A percentile compares a stretch with the other conserved stretches of the same genome.
These are phyloP conservation scores for Pseudozyma tsukubaensis DNA, from an alignment of 1,284 basidiomycete species.

Conservation along the genomic window DNA sequence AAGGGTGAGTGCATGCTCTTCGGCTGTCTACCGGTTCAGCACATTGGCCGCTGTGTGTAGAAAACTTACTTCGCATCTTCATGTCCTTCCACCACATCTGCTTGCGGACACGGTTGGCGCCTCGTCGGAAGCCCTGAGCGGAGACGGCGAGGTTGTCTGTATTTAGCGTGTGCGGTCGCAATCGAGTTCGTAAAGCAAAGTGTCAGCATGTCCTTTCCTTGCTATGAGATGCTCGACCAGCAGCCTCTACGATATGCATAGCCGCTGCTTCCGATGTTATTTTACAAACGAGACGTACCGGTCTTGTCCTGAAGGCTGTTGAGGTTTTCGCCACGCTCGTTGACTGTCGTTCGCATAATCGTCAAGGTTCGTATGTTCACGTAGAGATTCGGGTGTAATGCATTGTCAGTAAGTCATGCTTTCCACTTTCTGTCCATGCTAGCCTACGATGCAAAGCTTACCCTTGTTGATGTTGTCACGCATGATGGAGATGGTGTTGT, in stretches of 20 bases:
- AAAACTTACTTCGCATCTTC: slow-evolving; percentile 56
- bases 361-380: neutral
- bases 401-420: neutral
- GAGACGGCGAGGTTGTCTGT: slow-evolving; percentile 95
- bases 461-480: slow-evolving; percentile 83
- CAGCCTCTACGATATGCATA: neutral
- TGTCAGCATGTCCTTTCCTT: slow-evolving; percentile 1
- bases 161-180: neutral
- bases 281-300: slow-evolving; percentile 74
- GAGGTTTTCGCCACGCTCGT: slow-evolving; percentile 92
- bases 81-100: slow-evolving; percentile 75
- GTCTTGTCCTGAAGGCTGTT: slow-evolving; percentile 98
- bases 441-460: slow-evolving; percentile 7
- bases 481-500: slow-evolving; percentile 80
- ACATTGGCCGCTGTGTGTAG: neutral
- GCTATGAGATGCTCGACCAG: neutral
- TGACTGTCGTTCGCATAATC: slow-evolving; percentile 73
- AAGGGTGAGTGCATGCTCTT: neutral
- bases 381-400: neutral
- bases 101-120: slow-evolving; percentile 97
- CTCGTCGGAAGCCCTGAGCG: slow-evolving; percentile 97
- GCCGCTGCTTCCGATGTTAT: neutral
- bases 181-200: neutral
- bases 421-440: no score
- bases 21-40: neutral